These are phyloP conservation scores for Penicillium simplicissimum DNA, from an alignment of 495 filamentous ascomycete species.

Conservation along the genomic window DNA sequence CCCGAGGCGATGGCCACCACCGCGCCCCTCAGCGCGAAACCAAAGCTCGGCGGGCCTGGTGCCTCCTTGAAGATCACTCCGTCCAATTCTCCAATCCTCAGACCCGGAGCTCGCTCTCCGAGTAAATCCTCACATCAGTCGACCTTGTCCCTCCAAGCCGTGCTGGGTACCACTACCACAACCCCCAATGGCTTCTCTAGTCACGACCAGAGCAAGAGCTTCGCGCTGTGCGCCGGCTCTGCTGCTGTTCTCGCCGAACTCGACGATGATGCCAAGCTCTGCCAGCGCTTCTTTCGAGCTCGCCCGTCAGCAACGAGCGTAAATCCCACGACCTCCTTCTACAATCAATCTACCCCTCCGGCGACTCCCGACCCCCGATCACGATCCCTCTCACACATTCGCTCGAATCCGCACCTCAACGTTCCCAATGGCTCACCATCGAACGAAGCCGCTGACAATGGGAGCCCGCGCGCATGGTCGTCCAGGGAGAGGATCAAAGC, in stretches of 20 bases:
- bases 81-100: constrained; percentile 71
- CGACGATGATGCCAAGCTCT: constrained; percentile 66
- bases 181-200: constrained; percentile 86
- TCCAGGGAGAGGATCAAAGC: constrained; percentile 90
- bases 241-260: constrained; percentile 88
- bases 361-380: constrained; percentile 45
- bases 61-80: constrained; percentile 71
- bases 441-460: constrained; percentile 57
- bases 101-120: constrained; percentile 62
- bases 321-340: constrained; percentile 54
- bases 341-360: constrained; percentile 63
- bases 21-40: constrained; percentile 36
- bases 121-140: constrained; percentile 53
- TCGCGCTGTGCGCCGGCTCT: constrained; percentile 90
- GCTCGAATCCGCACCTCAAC: constrained; percentile 31
- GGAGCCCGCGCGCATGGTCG: constrained; percentile 71
- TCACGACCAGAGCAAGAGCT: constrained; percentile 65
- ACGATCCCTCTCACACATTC: constrained; percentile 36
- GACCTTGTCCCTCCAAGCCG: constrained; percentile 70
- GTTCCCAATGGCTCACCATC: constrained; percentile 39
- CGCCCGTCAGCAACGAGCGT: constrained; percentile 74
- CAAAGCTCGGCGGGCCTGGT: constrained; percentile 36
- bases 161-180: constrained; percentile 84
- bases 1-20: constrained; percentile 42
- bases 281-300: constrained; percentile 88